Evolutionary conservation across 208 protist species (phyloP).

Genomic region (Leishmania mexicana): DNA sequence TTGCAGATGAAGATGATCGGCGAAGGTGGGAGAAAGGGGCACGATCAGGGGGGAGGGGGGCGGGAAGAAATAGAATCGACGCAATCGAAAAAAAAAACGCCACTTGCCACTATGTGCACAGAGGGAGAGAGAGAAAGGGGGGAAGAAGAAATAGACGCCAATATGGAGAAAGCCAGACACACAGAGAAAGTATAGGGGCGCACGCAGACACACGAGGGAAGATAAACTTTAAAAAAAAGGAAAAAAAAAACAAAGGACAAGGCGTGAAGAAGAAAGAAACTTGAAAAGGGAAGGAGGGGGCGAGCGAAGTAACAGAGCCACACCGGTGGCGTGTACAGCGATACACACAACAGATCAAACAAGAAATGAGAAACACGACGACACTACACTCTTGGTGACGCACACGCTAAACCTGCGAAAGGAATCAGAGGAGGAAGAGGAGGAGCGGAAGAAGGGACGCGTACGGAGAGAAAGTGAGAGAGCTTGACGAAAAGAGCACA

Average conservation of each 20-base stretch:
- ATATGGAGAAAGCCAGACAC: background rate
- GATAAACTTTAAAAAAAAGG: background rate
- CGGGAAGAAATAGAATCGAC: background rate
- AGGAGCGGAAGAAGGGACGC: background rate
- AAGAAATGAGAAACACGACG: background rate
- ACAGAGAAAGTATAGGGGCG: background rate
- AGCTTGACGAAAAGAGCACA: background rate
- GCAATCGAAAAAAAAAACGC: background rate
- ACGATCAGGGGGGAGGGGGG: background rate
- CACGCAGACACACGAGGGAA: background rate
- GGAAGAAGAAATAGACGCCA: background rate
- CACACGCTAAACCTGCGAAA: background rate
- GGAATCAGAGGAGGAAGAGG: background rate
- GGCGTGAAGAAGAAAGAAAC: background rate
- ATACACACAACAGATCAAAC: conserved; percentile 1
- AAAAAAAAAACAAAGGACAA: conserved; percentile 2
- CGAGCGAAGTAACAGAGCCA: background rate
- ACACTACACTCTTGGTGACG: background rate
- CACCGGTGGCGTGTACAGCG: background rate
- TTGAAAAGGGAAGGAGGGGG: background rate
- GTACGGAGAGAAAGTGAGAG: background rate
- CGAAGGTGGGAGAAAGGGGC: no score
- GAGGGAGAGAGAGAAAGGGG: background rate
- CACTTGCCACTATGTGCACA: background rate
- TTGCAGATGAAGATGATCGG: background rate